Base-by-base conservation (phyloP, 352 stramenopile species). In the Phytophthora litchii region DNA sequence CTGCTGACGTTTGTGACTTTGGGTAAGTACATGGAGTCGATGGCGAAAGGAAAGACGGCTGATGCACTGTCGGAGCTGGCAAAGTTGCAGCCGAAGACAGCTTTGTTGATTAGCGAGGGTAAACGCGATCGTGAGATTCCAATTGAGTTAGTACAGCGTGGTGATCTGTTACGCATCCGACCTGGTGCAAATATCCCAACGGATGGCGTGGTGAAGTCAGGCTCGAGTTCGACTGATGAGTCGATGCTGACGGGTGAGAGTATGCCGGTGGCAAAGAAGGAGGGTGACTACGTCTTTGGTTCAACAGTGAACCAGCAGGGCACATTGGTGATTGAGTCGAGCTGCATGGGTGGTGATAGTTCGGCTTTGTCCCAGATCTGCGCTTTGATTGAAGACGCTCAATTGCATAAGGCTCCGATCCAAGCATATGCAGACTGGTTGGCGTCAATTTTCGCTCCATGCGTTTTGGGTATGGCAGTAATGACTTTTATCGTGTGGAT, bases 1-100 rank as follows among this genome's bases (percentile, higher is more conserved):
- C 42, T 96, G 17, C 53, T 96, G 43, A 92, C 87, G 52, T 95
- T 96, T 45, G 80, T 96, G 43, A 91, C 83, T 12, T 62, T 95
- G 2, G 88, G 88, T 44, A 95, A 95, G 67, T 94, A 92, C 72
- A 87, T 96, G 76, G 88, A 96, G 60, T 91, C 88, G 29, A 68
- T 92, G 45, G 88, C 88, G 11, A 96, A 96, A 57, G 86, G 83
- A 4, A 91, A 93, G 47, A 95, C 88, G 0, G 80, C 88, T 0
- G 78, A 91, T 25, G 84, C 85, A 1, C 45, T 96, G 10, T 81
- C 81, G 0, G 75, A 92, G 21, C 52, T 96, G 17, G 70, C 78
- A 1, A 91, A 88, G 46, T 42, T 96, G 5, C 86, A 96, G 52
- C 74, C 85, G 0, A 94, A 95, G 53, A 90, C 76, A 4, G 87